Evolutionary conservation across 1,284 basidiomycete species (phyloP).

Genomic region (Ustilago crameri): DNA sequence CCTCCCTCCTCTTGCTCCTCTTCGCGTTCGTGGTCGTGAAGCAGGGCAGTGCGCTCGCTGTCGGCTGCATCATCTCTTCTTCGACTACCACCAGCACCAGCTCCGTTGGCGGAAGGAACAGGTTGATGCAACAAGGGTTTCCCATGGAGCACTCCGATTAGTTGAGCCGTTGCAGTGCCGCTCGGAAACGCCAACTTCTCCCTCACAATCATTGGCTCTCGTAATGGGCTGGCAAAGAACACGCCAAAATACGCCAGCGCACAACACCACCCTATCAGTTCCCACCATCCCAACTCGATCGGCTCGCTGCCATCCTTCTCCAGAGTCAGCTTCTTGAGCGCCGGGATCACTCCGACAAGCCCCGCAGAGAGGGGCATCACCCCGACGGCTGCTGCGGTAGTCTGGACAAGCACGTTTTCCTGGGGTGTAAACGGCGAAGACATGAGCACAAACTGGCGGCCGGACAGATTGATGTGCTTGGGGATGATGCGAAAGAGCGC

Average conservation of each 20-base stretch:
- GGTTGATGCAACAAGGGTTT: conserved; percentile 17
- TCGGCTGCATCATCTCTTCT: conserved; percentile 5
- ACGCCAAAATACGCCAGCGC: conserved; percentile 73
- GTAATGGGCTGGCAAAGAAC: conserved; percentile 89
- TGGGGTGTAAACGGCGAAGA: conserved; percentile 78
- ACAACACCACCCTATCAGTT: conserved; percentile 44
- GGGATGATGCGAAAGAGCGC: conserved; percentile 78
- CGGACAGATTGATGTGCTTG: conserved; percentile 26
- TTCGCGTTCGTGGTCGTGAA: conserved; percentile 7
- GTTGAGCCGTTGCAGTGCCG: conserved; percentile 92
- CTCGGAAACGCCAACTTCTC: conserved; percentile 93
- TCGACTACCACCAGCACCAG: not conserved
- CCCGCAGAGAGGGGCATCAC: conserved; percentile 88
- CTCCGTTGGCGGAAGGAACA: not conserved
- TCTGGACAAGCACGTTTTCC: conserved; percentile 90
- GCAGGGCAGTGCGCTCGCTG: conserved; percentile 22
- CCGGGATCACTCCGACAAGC: conserved; percentile 93
- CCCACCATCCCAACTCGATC: conserved; percentile 70
- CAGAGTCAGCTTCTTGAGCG: conserved; percentile 80
- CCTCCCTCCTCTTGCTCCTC: conserved; percentile 8
- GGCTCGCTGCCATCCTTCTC: conserved; percentile 81
- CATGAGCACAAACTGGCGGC: conserved; percentile 31
- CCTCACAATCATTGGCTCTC: conserved; percentile 93
- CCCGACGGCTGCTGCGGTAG: conserved; percentile 83
- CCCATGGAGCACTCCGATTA: conserved; percentile 88